Base-by-base conservation (phyloP, 1,139 yeast genomes). In the Scheffersomyces segobiensis region DNA sequence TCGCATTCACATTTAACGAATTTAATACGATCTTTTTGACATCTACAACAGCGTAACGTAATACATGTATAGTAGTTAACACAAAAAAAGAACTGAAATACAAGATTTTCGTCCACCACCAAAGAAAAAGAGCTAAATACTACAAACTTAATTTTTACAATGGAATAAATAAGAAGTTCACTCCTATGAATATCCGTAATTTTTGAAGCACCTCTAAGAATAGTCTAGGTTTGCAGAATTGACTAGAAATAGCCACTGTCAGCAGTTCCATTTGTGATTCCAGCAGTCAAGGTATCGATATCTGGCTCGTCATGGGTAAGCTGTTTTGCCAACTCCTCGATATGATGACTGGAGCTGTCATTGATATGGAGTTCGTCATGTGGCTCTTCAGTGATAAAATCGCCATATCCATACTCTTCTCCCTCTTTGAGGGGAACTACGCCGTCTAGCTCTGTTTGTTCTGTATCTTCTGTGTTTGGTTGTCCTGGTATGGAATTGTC, bases 281-380 rank as follows among this genome's bases (percentile, higher is more conserved):
- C 79, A 10, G 77, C 74, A 5, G 78, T 63, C 57, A 76, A 66
- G 7, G 73, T 66, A 55, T 73, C 79, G 26, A 76, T 75, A 57
- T 74, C 78, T 3, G 71, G 68, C 46, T 72, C 76, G 48, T 69
- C 75, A 54, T 68, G 67, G 12, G 74, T 66, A 20, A 74, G 66
- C 46, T 70, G 73, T 55, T 73, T 72, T 19, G 77, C 63, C 48
- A 73, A 67, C 39, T 69, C 77, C 50, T 71, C 75, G 51, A 74
- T 69, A 53, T 60, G 61, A 19, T 63, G 63, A 39, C 48, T 46
- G 8, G 46, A 22, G 46, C 17, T 57, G 62, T 18, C 59, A 12
- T 50, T 57, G 20, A 46, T 47, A 26, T 60, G 55, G 5, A 49
- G 58, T 12, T 60, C 62, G n/a, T 61, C 62, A 17, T 49, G 42